Conservation (phyloP, 176 grass and related monocot genomes). For the Cenchrus fungigraminus region DNA sequence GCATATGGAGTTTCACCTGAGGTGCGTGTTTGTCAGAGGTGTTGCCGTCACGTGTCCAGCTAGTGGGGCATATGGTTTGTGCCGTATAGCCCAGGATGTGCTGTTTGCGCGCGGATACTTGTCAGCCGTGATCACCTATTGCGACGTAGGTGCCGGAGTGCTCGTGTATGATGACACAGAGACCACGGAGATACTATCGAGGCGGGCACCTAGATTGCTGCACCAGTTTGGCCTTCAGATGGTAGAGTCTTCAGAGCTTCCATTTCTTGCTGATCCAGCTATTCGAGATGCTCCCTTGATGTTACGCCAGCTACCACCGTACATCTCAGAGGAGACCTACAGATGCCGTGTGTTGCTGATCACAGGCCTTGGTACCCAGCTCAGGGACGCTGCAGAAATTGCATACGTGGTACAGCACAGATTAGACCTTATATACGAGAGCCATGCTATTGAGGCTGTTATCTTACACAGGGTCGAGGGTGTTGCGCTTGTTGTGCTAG, state of each 20-base stretch:
- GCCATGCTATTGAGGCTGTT: neutral
- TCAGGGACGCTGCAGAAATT: neutral
- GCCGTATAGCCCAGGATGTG: neutral
- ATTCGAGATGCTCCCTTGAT: neutral
- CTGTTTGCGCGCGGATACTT: neutral
- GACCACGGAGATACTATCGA: neutral
- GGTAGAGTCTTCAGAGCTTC: neutral
- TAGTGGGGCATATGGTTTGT: neutral
- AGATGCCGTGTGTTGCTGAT: neutral
- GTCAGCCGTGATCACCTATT: neutral
- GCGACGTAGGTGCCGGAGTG: neutral
- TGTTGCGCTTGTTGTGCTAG: neutral
- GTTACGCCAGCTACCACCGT: neutral
- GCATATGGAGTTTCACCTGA: neutral
- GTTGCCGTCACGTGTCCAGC: too few relatives aligned
- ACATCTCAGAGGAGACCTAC: neutral
- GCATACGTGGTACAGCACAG: neutral
- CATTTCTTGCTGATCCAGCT: neutral
- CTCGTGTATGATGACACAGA: neutral
- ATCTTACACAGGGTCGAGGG: neutral
- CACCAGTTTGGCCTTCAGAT: neutral
- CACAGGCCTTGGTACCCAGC: neutral
- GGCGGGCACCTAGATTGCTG: neutral
- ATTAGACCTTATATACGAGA: neutral
- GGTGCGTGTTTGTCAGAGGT: neutral